These are phyloP conservation scores for Gryganskiella cystojenkinii DNA, from an alignment of 192 early-diverging fungal species.

Conservation along the genomic window DNA sequence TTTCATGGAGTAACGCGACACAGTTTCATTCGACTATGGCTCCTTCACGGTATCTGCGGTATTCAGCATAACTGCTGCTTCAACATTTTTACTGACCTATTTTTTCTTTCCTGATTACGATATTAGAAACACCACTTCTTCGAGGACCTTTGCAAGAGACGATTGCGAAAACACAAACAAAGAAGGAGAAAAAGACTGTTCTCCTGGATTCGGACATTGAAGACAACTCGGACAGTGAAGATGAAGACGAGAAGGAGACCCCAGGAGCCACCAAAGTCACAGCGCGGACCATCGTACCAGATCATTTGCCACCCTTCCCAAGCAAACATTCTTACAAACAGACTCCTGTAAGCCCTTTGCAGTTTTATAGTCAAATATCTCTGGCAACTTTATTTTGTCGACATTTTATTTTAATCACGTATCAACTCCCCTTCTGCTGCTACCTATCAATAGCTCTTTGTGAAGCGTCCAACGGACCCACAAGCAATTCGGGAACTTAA, in stretches of 20 bases:
- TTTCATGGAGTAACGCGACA: no score
- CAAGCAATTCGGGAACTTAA: constrained; percentile 62
- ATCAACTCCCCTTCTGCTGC: not conserved
- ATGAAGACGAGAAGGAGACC: constrained; percentile 30
- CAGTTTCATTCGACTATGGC: no score
- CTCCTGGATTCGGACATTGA: constrained; percentile 48
- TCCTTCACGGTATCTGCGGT: not conserved
- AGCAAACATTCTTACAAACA: constrained; percentile 68
- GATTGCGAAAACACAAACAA: constrained; percentile 25
- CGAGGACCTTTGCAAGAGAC: constrained; percentile 46
- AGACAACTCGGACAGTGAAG: constrained; percentile 51
- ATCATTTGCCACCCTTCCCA: constrained; percentile 61
- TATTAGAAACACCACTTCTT: constrained; percentile 32
- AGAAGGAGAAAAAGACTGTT: constrained; percentile 18
- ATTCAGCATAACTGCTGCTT: no score
- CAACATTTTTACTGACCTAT: not conserved
- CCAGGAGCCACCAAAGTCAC: constrained; percentile 28
- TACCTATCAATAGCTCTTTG: constrained; percentile 57
- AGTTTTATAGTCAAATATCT: not conserved
- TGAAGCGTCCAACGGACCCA: constrained; percentile 61
- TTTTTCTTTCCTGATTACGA: not conserved
- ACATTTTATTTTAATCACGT: not conserved
- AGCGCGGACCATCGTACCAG: constrained; percentile 57
- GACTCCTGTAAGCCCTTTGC: constrained; percentile 58
- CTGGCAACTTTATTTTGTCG: not conserved